Conservation (phyloP, 371 early-diverging fungal genomes). For the Neoconidiobolus thromboides region DNA sequence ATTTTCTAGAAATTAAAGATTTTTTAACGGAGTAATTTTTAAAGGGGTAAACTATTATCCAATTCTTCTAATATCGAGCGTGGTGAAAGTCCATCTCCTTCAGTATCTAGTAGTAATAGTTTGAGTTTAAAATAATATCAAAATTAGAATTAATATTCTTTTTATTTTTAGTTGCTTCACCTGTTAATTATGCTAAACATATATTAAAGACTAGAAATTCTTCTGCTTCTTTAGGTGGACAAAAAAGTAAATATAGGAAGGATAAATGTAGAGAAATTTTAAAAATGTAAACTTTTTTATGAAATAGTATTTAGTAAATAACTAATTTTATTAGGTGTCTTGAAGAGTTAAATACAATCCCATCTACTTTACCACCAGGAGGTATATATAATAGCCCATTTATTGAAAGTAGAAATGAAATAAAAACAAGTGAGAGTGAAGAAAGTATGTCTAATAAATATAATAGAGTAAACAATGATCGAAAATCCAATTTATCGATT, state of each 20-base stretch:
- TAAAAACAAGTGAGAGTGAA: background rate
- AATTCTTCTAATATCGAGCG: background rate
- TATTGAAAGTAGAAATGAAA: background rate
- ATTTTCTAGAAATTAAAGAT: background rate
- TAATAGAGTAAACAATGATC: background rate
- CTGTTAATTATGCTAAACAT: no score
- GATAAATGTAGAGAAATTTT: slow-evolving; percentile 6
- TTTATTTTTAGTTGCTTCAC: no score
- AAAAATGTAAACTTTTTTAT: background rate
- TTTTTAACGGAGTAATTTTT: background rate
- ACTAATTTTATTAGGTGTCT: background rate
- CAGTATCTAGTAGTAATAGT: no score
- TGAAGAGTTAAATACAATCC: slow-evolving; percentile 2
- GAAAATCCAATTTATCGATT: background rate
- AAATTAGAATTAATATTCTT: no score
- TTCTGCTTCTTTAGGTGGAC: background rate
- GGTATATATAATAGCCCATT: background rate
- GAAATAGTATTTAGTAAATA: background rate
- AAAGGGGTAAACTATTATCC: background rate
- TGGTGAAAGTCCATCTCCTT: background rate
- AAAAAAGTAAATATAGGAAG: slow-evolving; percentile 1
- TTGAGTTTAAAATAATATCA: no score
- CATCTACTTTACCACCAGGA: background rate
- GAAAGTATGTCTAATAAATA: no score
- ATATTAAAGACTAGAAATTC: no score